Evolutionary conservation across 1,139 yeast genomes (phyloP), one percentile per base, ranked within the genome.

Genomic region (Saccharomycopsis hybrid): DNA sequence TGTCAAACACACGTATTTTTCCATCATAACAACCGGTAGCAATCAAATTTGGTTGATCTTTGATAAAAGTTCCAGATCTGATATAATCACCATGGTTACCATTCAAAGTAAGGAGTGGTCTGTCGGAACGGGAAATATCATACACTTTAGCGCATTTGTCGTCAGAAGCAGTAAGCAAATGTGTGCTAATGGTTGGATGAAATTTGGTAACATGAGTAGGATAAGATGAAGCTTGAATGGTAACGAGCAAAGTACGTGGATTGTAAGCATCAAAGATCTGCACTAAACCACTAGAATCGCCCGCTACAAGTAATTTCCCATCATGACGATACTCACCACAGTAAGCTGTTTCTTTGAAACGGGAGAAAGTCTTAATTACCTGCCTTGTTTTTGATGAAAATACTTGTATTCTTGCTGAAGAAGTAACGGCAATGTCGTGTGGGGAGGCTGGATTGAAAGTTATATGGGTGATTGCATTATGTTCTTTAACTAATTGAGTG

Each of bases 11-110:
- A 59, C 97, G 73, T 4, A 92, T 84, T 36, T 73, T 66, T 8
- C 96, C 96, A 67, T 92, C 98, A 63, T 92, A 92, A 62, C 95
- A 88, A 42, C 98, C 98, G 1, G 97, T 87, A n/a, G 85, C 82
- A 27, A 90, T 71, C 57, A 89, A 71, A 60, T 85, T 85, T 8
- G 85, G 77, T 44, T 82, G 74, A 2, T 79, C 80, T 3, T 94
- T 94, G 46, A 90, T 74, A 64, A 87, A 90, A 52, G 76, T 73
- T 3, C 89, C 94, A 11, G 94, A 74, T 59, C 98, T 77, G 41
- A 92, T 83, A 65, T 92, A 92, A 68, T 94, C 99, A 30, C 79
- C 77, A 62, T 94, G 97, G 47, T 73, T 76, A 2, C 37, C 36
- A n/a, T n/a, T n/a, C 56, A 88, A 83, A 54, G 80, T 77, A 39